Evolutionary conservation across 176 grass and related monocot species (phyloP), one percentile per base, ranked within the genome.

Genomic region (Hsuehochloa calcarea): DNA sequence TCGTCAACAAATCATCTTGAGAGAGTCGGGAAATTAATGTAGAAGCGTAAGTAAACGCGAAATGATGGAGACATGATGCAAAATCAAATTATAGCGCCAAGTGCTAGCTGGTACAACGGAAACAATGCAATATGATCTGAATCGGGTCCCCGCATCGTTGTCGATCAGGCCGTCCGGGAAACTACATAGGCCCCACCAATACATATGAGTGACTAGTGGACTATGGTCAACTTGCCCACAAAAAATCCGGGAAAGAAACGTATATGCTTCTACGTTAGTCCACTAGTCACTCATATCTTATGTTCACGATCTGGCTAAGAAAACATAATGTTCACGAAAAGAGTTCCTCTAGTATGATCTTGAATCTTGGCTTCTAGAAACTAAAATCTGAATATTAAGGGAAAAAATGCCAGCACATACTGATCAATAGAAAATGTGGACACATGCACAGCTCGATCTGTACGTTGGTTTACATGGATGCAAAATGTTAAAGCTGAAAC

Each of bases 1-100:
- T 38, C 31, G 75, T 80, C 75, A 74, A 40, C 40, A 89, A 1
- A 49, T 27, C 66, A 65, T 88, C 45, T 14, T 71, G 10, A 26
- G 22, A 5, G n/a, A 10, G 11, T 1, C 17, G 11, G 3, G 9
- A 50, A 85, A 61, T 65, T 75, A 20, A 16, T 43, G 63, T 37
- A 45, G 37, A 79, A 7, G 63, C 6, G 10, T 20, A 43, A 84
- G 60, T 83, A 50, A 23, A 59, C 59, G 70, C 27, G 17, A 80
- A 79, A 49, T 69, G 77, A 85, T 74, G 49, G 75, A 41, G 52
- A 63, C 37, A 27, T 20, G 54, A 39, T 12, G 25, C 8, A 38
- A 23, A n/a, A 76, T 6, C 45, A 29, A 51, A 59, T 52, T 20
- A 29, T 78, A 19, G 27, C 11, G 8, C 5, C 13, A 46, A 52